Conservation (phyloP, 2,329 filamentous ascomycete species). For the Aureobasidium sp. region DNA sequence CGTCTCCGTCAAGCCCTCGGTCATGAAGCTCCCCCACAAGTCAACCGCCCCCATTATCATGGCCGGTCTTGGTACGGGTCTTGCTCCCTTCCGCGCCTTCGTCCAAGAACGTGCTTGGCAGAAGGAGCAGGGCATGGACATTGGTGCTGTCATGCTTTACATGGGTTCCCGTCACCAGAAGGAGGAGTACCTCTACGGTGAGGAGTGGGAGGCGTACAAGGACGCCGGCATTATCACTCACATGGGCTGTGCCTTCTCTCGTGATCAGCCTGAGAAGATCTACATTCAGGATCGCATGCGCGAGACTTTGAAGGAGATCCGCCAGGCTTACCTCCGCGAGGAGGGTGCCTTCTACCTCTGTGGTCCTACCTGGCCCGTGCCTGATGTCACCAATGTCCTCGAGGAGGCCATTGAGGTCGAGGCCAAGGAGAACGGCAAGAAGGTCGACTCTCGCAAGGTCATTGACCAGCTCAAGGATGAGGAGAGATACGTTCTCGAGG, state of each 20-base stretch:
- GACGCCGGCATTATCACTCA: constrained; percentile 92
- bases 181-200: constrained; percentile 97
- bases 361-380: constrained; percentile 96
- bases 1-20: constrained; percentile 91
- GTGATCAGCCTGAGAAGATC: constrained; percentile 96
- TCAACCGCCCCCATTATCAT: constrained; percentile 94
- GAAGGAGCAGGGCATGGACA: constrained; percentile 92
- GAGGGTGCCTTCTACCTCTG: constrained; percentile 95
- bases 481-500: constrained; percentile 88
- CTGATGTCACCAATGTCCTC: constrained; percentile 87
- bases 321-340: constrained; percentile 76
- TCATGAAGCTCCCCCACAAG: constrained; percentile 89
- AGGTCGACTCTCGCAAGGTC: constrained; percentile 78
- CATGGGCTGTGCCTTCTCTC: constrained; percentile 86
- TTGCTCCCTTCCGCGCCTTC: constrained; percentile 98
- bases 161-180: constrained; percentile 97
- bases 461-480: constrained; percentile 98
- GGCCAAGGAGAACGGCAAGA: constrained; percentile 61
- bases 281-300: constrained; percentile 99
- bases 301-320: constrained; percentile 72
- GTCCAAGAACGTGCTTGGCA: constrained; percentile 97
- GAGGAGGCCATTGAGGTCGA: constrained; percentile 83
- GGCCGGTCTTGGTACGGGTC: constrained; percentile 95
- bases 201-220: constrained; percentile 98
- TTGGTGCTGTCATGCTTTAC: constrained; percentile 88